Evolutionary conservation across 2,329 filamentous ascomycete species (phyloP).

Genomic region (Alternaria solani): DNA sequence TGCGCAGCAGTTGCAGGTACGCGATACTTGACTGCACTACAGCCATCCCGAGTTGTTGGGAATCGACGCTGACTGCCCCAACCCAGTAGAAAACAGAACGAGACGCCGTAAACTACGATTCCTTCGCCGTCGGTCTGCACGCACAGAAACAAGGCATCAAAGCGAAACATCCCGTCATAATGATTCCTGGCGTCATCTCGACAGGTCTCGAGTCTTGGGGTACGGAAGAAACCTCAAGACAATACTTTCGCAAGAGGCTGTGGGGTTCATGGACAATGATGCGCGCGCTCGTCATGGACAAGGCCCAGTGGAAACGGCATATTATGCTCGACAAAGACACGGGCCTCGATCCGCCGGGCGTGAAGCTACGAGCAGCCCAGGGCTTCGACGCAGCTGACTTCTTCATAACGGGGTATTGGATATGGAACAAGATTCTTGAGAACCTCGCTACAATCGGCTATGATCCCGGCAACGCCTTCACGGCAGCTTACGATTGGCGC

Average conservation of each 20-base stretch:
- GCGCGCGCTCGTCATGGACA: conserved; percentile 90
- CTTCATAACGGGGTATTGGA: conserved; percentile 91
- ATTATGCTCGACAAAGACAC: conserved; percentile 96
- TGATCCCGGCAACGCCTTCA: conserved; percentile 80
- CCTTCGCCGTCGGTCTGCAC: conserved; percentile 88
- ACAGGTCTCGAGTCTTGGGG: conserved; percentile 98
- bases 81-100: conserved; percentile 77
- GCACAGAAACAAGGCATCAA: conserved; percentile 80
- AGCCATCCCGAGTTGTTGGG: neutral
- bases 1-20: conserved; percentile 82
- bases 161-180: conserved; percentile 88
- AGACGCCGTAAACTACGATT: conserved; percentile 89
- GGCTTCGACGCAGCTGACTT: conserved; percentile 98
- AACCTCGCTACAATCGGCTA: conserved; percentile 96
- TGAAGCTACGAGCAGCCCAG: conserved; percentile 92
- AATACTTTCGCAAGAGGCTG: conserved; percentile 91
- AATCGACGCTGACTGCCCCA: conserved; percentile 32
- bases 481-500: conserved; percentile 86
- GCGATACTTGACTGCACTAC: conserved; percentile 32
- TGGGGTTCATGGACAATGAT: conserved; percentile 99
- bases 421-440: conserved; percentile 98
- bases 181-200: conserved; percentile 97
- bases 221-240: conserved; percentile 81
- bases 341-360: conserved; percentile 85
- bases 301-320: conserved; percentile 92